These are phyloP conservation scores for Saturnispora ahearnii DNA, from an alignment of 805 yeast species.

Conservation along the genomic window DNA sequence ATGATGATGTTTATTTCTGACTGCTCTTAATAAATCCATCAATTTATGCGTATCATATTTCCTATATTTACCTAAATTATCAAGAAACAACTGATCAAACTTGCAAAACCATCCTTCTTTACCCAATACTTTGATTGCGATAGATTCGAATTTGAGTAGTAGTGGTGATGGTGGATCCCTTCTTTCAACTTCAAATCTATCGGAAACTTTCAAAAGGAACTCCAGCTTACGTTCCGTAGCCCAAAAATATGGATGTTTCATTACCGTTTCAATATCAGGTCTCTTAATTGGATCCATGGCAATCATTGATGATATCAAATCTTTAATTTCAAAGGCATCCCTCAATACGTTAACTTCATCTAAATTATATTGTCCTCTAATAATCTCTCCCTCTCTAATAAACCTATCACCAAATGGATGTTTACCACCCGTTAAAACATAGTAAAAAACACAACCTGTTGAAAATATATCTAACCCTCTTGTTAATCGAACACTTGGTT, in stretches of 20 bases:
- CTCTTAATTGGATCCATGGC: slow-evolving; percentile 53
- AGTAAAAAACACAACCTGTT: slow-evolving; percentile 88
- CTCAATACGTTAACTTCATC: slow-evolving; percentile 35
- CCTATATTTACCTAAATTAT: slow-evolving; percentile 82
- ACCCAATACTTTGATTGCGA: slow-evolving; percentile 55
- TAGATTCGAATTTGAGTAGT: slow-evolving; percentile 52
- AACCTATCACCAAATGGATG: slow-evolving; percentile 97
- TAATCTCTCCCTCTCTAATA: slow-evolving; percentile 79
- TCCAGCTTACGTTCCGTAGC: slow-evolving; percentile 60
- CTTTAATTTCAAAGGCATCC: slow-evolving; percentile 56
- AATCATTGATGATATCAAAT: slow-evolving; percentile 69
- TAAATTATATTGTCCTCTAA: slow-evolving; percentile 51
- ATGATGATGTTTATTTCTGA: slow-evolving; percentile 92
- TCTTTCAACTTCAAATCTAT: slow-evolving; percentile 88
- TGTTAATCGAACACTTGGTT: slow-evolving; percentile 53
- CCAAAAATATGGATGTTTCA: slow-evolving; percentile 92
- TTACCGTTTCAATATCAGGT: slow-evolving; percentile 58
- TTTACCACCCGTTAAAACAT: slow-evolving; percentile 67
- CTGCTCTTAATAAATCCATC: slow-evolving; percentile 79
- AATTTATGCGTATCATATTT: slow-evolving; percentile 72
- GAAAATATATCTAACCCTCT: slow-evolving; percentile 91
- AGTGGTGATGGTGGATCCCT: slow-evolving; percentile 56
- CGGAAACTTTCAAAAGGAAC: slow-evolving; percentile 79
- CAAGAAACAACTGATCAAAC: slow-evolving; percentile 66
- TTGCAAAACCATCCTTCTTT: slow-evolving; percentile 64